These are phyloP conservation scores for Eucalyptus regnans DNA, from an alignment of 345 rosid species.

Conservation along the genomic window DNA sequence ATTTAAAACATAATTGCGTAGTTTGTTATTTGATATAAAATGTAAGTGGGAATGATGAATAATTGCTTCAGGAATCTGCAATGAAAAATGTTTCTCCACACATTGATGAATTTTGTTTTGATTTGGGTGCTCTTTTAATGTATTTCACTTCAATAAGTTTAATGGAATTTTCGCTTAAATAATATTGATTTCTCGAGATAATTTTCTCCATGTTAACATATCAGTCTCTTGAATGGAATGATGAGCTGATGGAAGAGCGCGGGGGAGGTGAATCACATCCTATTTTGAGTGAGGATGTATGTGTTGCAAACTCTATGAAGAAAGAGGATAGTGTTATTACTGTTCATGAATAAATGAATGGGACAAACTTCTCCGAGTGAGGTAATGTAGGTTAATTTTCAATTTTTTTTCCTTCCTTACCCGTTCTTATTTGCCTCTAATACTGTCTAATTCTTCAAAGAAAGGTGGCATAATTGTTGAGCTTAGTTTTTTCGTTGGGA, in stretches of 20 bases:
- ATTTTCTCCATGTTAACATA: background rate
- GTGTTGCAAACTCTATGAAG: slow-evolving; percentile 43
- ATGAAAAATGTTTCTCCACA: background rate
- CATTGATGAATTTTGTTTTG: background rate
- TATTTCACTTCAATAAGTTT: background rate
- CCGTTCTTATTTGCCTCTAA: background rate
- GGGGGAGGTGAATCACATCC: slow-evolving; percentile 59
- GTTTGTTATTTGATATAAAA: background rate
- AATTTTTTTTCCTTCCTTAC: background rate
- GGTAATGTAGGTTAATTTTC: slow-evolving; percentile 26
- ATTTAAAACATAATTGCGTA: background rate
- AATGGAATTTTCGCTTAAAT: background rate
- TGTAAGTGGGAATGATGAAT: background rate
- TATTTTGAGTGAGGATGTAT: slow-evolving; percentile 35
- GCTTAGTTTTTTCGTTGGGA: background rate
- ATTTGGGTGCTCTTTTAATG: background rate
- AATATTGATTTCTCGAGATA: background rate
- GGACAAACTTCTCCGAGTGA: slow-evolving; percentile 86
- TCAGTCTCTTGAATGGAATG: slow-evolving; percentile 88
- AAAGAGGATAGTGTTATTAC: slow-evolving; percentile 45
- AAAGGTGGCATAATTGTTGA: background rate
- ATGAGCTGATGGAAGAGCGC: slow-evolving; percentile 70
- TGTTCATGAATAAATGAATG: slow-evolving; percentile 77
- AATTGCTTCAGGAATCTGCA: background rate
- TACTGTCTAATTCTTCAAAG: background rate